Conservation (phyloP, 192 early-diverging fungal genomes). For the Coemansia umbellata region DNA sequence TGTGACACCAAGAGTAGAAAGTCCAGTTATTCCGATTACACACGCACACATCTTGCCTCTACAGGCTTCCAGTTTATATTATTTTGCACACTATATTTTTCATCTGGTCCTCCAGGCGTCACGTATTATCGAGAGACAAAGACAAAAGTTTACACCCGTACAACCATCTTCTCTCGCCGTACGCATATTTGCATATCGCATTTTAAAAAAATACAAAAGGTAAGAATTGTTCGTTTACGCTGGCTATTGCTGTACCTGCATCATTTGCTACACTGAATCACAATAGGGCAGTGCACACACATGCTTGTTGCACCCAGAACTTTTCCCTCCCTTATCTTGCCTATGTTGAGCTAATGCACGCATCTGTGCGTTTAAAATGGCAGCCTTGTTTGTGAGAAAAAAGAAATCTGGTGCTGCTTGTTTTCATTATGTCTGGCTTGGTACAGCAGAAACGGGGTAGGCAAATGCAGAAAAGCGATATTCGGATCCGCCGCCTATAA, state of each 20-base stretch:
- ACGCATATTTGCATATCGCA: conserved; percentile 9
- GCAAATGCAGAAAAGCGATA: no score
- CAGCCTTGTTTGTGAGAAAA: no score
- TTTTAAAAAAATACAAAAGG: background rate
- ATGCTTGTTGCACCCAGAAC: no score
- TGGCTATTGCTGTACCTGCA: background rate
- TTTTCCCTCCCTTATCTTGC: no score
- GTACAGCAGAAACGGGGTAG: no score
- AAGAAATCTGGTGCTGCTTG: no score
- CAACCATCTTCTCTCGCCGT: background rate
- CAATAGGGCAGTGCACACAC: background rate
- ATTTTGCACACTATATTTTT: background rate
- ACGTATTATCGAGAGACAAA: no score
- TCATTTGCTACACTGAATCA: background rate
- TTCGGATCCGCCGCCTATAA: no score
- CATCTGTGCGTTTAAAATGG: no score
- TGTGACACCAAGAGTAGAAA: background rate
- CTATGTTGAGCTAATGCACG: no score
- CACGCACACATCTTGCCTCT: background rate
- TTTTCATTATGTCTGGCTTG: no score
- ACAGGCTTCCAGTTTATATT: background rate
- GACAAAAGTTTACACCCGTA: background rate
- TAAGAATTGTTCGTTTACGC: background rate
- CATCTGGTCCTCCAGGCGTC: no score
- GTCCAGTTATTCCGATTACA: background rate